Evolutionary conservation across 2,329 filamentous ascomycete species (phyloP), one percentile per base, ranked within the genome.

Genomic region (Penicillium brevicompactum): DNA sequence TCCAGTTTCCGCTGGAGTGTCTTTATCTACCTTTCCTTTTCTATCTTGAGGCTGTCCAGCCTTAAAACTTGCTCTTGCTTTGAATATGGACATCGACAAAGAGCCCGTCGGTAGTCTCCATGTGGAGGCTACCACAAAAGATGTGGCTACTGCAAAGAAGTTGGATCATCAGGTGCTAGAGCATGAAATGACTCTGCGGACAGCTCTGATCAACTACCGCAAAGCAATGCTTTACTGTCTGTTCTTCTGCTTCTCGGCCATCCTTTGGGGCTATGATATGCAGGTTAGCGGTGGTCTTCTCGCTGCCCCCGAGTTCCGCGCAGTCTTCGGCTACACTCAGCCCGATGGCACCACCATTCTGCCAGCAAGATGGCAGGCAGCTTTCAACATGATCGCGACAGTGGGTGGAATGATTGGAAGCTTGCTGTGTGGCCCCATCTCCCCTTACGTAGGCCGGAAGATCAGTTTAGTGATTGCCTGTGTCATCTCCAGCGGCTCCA

Each of bases 181-280:
- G 21, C 44, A 50, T 47, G 37, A 38, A 27, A 51, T 55, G 34
- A 32, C 42, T 22, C 14, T 55, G 1, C 51, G 42, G n/a, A 13
- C 22, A 4, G 53, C 53, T n/a, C 44, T 55, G 11, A 16, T 27
- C 6, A 46, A 30, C 14, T 55, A 55, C 30, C 40, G 53, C 5
- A 51, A 42, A 37, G 38, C 53, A n/a, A 47, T 42, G 21, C 11
- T 45, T 5, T 55, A 51, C 48, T 51, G 48, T 43, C n/a, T 55
- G n/a, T 55, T 55, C 42, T 55, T 55, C 43, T 55, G 53, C 30
- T 46, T 55, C 42, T 55, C 53, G 21, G 53, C 53, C 13, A 37
- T 55, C 5, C 48, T 55, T 9, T 55, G 53, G 53, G 53, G 53
- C 7, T 55, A 55, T 6, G 53, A 55, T 27, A 55, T 55, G 53